Evolutionary conservation across 495 filamentous ascomycete genomes (phyloP), one percentile per base, ranked within the genome.

Genomic region (Aspergillus wentii): DNA sequence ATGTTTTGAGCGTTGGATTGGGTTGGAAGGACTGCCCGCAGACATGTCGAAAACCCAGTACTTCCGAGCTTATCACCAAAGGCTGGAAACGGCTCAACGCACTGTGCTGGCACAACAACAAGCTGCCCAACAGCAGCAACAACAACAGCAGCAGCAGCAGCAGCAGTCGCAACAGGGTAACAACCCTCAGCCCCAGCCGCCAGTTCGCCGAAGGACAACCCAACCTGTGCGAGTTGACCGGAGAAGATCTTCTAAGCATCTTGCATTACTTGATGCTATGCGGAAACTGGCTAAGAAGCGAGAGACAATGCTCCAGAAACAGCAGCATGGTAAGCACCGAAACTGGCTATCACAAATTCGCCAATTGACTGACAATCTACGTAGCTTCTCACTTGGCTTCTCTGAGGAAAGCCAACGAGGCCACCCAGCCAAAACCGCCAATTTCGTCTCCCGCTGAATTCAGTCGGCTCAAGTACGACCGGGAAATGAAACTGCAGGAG

Each of bases 1-100:
- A 64, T 98, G 92, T 53, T 98, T 97, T 51, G 92, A 98, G 56
- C 80, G 94, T 25, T 97, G 91, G 88, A 79, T 95, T 11, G 78
- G 82, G 38, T 66, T 97, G 8, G 92, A 96, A 64, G 88, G 88
- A 4, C 62, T 95, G 23, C 89, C 89, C 13, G 77, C 78, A 26
- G 92, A 98, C 38, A 92, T 96, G 85, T 79, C 78, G 17, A 94
- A 95, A 62, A 94, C 85, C 3, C 84, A 83, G 25, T 97, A 95
- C 56, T 97, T 95, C 72, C 67, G 86, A 52, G 76, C 85, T 8
- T 95, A 91, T 52, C 83, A 87, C 47, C 72, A 72, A 40, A 72
- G 89, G 28, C 79, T 95, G 32, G 87, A 95, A 45, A 74, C 79
- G 21, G 89, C 88, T 14, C 80, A 90, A 41, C 74, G 78, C 29